Evolutionary conservation across 352 stramenopile species (phyloP).

Genomic region (Blastocystis sp.): DNA sequence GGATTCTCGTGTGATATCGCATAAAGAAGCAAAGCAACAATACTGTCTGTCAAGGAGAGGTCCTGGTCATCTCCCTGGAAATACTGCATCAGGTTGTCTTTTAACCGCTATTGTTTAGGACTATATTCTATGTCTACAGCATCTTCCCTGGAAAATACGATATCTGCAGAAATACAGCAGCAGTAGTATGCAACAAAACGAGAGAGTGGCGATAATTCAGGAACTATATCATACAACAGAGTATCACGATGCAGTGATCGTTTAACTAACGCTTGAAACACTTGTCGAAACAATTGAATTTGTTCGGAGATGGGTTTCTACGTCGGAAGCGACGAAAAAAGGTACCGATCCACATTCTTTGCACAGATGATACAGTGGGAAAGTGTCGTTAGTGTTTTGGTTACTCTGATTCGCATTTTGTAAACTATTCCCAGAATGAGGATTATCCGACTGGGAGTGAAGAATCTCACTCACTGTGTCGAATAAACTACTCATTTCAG

Average conservation of each 20-base stretch:
- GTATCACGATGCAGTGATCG: neutral
- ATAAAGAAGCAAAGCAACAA: neutral
- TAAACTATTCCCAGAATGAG: no score
- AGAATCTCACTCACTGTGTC: neutral
- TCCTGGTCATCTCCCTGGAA: neutral
- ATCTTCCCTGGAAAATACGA: neutral
- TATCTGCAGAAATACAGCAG: neutral
- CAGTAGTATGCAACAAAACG: neutral
- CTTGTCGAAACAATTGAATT: neutral
- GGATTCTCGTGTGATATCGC: neutral
- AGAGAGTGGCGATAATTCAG: neutral
- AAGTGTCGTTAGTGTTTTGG: no score
- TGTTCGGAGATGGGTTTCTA: neutral
- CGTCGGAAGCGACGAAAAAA: neutral
- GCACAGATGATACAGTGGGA: neutral
- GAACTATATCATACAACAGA: neutral
- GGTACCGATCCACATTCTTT: neutral
- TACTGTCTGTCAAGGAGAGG: neutral
- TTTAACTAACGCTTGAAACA: neutral
- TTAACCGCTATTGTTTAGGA: neutral
- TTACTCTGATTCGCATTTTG: no score
- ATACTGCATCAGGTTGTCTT: neutral
- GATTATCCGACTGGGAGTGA: no score
- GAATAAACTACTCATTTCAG: neutral
- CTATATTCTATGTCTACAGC: neutral